Evolutionary conservation across 1,139 yeast species (phyloP).

Genomic region (Pichia sp.): DNA sequence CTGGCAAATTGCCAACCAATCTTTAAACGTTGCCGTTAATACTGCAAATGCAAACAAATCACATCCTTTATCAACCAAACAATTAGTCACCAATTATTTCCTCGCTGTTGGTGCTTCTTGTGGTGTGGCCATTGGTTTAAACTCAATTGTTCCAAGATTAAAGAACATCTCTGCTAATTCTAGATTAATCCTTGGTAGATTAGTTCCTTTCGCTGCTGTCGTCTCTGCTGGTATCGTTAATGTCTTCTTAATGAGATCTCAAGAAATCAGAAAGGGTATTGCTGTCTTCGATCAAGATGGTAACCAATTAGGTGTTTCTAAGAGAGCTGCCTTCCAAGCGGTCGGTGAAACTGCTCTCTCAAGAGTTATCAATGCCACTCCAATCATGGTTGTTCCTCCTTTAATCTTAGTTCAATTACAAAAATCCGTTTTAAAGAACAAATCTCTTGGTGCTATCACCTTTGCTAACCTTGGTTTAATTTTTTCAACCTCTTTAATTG

Average conservation of each 20-base stretch:
- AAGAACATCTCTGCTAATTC: constrained; percentile 67
- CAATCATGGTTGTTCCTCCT: constrained; percentile 96
- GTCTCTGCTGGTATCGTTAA: constrained; percentile 95
- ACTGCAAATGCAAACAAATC: constrained; percentile 96
- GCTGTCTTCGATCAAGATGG: constrained; percentile 70
- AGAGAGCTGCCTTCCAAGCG: constrained; percentile 84
- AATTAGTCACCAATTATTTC: constrained; percentile 73
- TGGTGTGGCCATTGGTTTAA: constrained; percentile 91
- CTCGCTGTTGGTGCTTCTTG: constrained; percentile 95
- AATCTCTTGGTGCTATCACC: constrained; percentile 62
- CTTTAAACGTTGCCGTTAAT: constrained; percentile 93
- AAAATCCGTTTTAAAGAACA: constrained; percentile 62
- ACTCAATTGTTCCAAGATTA: constrained; percentile 81
- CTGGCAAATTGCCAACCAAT: constrained; percentile 98
- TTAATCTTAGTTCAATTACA: constrained; percentile 76
- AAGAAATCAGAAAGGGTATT: constrained; percentile 86
- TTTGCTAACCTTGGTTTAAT: constrained; percentile 79
- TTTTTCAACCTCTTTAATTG: constrained; percentile 80
- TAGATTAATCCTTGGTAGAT: constrained; percentile 68
- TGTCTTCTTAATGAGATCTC: constrained; percentile 93
- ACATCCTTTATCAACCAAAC: constrained; percentile 79
- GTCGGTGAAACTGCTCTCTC: constrained; percentile 97
- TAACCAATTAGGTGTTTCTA: constrained; percentile 70
- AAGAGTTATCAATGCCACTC: constrained; percentile 94
- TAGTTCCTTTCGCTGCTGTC: constrained; percentile 98